Conservation (phyloP, 495 filamentous ascomycete species). For the Xylaria bambusicola region DNA sequence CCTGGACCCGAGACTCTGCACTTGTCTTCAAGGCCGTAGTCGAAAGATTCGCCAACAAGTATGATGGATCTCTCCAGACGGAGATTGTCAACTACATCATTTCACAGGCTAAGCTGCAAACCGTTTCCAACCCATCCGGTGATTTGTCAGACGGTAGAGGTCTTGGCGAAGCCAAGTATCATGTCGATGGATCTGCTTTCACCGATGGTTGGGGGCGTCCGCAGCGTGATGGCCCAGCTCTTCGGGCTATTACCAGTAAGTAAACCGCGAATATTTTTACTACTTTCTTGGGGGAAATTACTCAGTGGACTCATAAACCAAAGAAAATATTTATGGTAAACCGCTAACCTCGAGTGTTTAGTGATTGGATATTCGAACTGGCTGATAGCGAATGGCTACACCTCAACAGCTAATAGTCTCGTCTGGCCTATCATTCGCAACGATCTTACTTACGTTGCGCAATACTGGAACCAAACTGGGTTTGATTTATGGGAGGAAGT, state of each 20-base stretch:
- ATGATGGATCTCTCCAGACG: conserved; percentile 50
- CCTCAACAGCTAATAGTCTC: conserved; percentile 36
- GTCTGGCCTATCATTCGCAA: conserved; percentile 68
- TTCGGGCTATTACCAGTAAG: conserved; percentile 59
- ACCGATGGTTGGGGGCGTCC: conserved; percentile 70
- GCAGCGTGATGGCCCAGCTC: conserved; percentile 70
- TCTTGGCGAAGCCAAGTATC: conserved; percentile 64
- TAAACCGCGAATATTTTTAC: conserved; percentile 21
- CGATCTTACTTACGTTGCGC: conserved; percentile 67
- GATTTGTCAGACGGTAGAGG: conserved; percentile 50
- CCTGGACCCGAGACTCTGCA: conserved; percentile 74
- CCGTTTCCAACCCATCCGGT: conserved; percentile 62
- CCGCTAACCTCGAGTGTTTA: too few species aligned
- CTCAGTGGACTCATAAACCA: conserved; percentile 20
- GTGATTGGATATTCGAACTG: conserved; percentile 46
- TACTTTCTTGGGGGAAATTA: conserved; percentile 2
- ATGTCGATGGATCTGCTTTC: conserved; percentile 60
- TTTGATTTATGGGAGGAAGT: conserved; percentile 78
- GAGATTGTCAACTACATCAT: conserved; percentile 60
- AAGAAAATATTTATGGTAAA: too few species aligned
- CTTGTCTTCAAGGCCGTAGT: conserved; percentile 62
- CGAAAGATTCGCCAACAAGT: conserved; percentile 59
- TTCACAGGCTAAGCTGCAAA: conserved; percentile 63
- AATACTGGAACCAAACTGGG: conserved; percentile 71
- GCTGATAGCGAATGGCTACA: conserved; percentile 51